Evolutionary conservation across 2,329 filamentous ascomycete genomes (phyloP), one percentile per base, ranked within the genome.

Genomic region (Stagonosporopsis rhizophila): DNA sequence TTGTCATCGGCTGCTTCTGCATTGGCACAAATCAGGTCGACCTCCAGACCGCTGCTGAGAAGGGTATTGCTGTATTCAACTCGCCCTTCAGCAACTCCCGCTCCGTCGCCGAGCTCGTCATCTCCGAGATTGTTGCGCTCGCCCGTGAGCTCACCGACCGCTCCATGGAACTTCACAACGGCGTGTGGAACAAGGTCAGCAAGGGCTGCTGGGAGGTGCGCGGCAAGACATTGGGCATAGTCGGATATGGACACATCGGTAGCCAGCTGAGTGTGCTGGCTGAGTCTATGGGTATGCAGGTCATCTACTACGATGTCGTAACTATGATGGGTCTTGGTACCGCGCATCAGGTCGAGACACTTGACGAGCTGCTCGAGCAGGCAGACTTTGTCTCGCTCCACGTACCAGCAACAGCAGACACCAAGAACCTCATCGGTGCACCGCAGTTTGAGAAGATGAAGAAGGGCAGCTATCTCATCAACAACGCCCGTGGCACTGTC

Each of bases 111-210:
- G 95, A 99, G 81, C 83, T 98, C 53, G 92, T 98, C 68, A 97
- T 99, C 74, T 89, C 83, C 50, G 94, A 97, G 79, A 93, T 99
- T 72, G 97, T 99, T 71, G 82, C 84, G 35, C 87, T 99, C 50
- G 95, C 95, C 20, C 89, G 95, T 57, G 95, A 99, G 79, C 83
- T 99, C 30, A 89, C 91, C 60, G 95, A 99, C 78, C 91, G 95
- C 67, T 96, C 91, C 60, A 92, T 86, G 70, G 95, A 99, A 80
- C 87, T 99, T 85, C 95, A 99, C 82, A 86, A 86, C 54, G 95
- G 95, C 54, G 92, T 87, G 39, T 99, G 95, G 95, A 98, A 98
- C 79, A 99, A 99, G 82, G 93, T 98, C 71, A 96, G 92, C 81
- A 85, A 86, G 70, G 93, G 90, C 73, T 99, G 95, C 84, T 98